Conservation (phyloP, 2,329 filamentous ascomycete genomes). For the Penicillium sp. region DNA sequence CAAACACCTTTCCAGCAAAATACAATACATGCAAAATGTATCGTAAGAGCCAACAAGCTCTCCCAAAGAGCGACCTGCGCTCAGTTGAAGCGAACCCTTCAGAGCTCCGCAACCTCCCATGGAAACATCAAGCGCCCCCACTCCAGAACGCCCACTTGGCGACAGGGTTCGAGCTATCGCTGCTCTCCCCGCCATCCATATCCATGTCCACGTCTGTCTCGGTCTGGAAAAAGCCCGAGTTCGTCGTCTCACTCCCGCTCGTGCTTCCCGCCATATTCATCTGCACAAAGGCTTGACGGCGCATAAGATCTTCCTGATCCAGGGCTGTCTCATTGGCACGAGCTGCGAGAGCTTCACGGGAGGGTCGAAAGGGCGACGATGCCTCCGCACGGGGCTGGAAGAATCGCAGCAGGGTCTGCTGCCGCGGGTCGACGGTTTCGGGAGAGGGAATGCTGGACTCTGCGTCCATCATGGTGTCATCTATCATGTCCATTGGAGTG, state of each 20-base stretch:
- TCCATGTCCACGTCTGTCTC: conserved; percentile 35
- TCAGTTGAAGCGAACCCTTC: background rate
- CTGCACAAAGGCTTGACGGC: conserved; percentile 22
- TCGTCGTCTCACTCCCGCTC: conserved; percentile 27
- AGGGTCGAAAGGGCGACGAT: conserved; percentile 19
- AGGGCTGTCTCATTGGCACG: conserved; percentile 25
- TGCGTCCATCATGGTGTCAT: conserved; percentile 33
- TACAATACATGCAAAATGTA: conserved; percentile 1
- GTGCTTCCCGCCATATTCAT: conserved; percentile 19
- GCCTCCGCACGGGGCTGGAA: conserved; percentile 35
- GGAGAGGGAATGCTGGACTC: conserved; percentile 26
- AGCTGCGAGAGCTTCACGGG: conserved; percentile 25
- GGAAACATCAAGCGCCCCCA: conserved; percentile 33
- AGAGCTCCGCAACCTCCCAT: background rate
- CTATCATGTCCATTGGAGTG: conserved; percentile 18
- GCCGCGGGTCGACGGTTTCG: conserved; percentile 40
- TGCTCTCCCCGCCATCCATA: conserved; percentile 32
- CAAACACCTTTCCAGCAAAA: background rate
- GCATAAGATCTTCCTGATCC: conserved; percentile 20
- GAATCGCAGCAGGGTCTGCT: conserved; percentile 44
- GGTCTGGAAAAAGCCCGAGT: conserved; percentile 21
- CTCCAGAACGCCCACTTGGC: conserved; percentile 30
- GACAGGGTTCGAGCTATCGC: conserved; percentile 20
- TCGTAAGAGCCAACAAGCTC: background rate
- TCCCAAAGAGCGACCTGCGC: conserved; percentile 15